Evolutionary conservation across 208 protist species (phyloP), one percentile per base, ranked within the genome.

Genomic region (Leishmania gerbilli): DNA sequence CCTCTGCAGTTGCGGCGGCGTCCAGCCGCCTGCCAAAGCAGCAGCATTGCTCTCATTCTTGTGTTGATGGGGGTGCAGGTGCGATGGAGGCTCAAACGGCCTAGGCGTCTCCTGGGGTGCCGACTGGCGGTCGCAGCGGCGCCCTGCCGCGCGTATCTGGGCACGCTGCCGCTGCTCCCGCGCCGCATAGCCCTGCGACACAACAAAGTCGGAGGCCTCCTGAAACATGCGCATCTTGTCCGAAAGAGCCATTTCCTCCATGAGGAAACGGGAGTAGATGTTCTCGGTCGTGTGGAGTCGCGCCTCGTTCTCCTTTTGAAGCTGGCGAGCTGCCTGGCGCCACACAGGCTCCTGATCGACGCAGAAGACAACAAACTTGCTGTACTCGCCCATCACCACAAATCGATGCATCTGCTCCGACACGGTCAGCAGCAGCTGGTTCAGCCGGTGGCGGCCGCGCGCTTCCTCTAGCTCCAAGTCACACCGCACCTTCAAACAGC

Each of bases 281-380:
- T 88, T 91, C 47, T 80, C 85, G 6, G 85, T 84, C n/a, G 80
- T 85, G 77, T 89, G 89, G 27, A 95, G 81, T 19, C 84, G 82
- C 37, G 89, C 87, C 64, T 69, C 84, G 47, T 87, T 89, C 21
- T 80, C 65, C 45, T 49, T 34, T 56, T 88, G 81, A 34, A 89
- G 86, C 53, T 84, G 75, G 4, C 77, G 77, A 69, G 88, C 88
- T 34, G 85, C 88, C 74, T 86, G 82, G 11, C 83, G 82, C 86
- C 88, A 91, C 51, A 87, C 74, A 11, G 88, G 88, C 51, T 91
- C 88, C 19, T 86, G 77, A 37, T 84, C 76, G 37, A 83, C 64
- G 74, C 82, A 89, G 68, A 91, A 91, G 65, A 82, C 71, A 42
- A 83, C 75, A 71, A 89, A 91, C 77, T 89, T 89, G 72, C 86